phyloP scores from a whole-genome alignment of 345 rosid species.

The Pistacia integerrima region DNA sequence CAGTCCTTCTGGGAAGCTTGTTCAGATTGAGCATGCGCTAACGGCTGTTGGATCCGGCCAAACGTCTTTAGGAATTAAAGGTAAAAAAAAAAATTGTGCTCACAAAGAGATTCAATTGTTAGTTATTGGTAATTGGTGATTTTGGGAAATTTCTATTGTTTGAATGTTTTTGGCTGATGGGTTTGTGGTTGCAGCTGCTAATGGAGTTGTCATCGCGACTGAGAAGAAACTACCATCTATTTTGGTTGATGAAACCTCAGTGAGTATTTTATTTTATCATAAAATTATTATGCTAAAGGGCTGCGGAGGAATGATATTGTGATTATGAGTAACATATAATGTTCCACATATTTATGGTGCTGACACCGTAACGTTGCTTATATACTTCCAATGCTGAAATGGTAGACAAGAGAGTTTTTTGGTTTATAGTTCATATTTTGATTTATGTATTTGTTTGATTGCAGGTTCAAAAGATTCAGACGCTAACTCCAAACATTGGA shows the following conservation, averaged over 20 bases:
- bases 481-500: constrained; percentile 88
- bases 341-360: no score
- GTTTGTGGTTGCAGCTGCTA: constrained; percentile 62
- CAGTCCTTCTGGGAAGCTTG: constrained; percentile 98
- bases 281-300: no score
- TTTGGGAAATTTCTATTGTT: neutral
- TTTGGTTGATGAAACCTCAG: constrained; percentile 90
- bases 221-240: constrained; percentile 95
- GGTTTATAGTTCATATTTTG: neutral
- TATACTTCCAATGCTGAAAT: no score
- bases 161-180: neutral
- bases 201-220: constrained; percentile 91
- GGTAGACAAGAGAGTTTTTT: neutral
- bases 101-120: neutral
- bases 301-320: neutral
- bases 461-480: constrained; percentile 94
- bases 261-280: constrained; percentile 31
- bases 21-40: constrained; percentile 95
- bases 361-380: no score
- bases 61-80: constrained; percentile 93
- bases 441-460: constrained; percentile 3
- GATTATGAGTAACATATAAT: no score
- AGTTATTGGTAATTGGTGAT: neutral
- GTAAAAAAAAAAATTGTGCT: constrained; percentile 25
- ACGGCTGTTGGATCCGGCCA: constrained; percentile 96